phyloP scores from a whole-genome alignment of 495 filamentous ascomycete species.

The Clohesyomyces aquaticus region DNA sequence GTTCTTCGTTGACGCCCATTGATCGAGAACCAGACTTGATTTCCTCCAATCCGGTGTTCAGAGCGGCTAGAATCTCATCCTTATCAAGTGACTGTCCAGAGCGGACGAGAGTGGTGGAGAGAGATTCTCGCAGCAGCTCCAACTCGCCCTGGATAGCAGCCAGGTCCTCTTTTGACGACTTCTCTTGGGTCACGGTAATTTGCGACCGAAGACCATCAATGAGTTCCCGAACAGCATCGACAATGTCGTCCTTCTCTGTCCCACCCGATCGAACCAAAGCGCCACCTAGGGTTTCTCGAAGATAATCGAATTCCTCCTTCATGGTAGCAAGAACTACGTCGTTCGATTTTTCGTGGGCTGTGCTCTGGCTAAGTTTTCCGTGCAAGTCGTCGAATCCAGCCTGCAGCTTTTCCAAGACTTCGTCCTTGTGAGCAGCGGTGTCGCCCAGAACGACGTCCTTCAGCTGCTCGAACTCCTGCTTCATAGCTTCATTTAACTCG shows the following conservation, averaged over 20 bases:
- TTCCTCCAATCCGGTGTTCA: slow-evolving; percentile 44
- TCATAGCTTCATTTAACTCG: slow-evolving; percentile 52
- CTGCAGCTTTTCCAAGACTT: slow-evolving; percentile 47
- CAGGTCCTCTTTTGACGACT: slow-evolving; percentile 41
- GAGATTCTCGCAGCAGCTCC: slow-evolving; percentile 42
- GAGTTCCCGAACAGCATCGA: slow-evolving; percentile 50
- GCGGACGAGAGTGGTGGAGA: slow-evolving; percentile 43
- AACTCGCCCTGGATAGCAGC: slow-evolving; percentile 45
- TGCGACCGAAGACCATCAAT: slow-evolving; percentile 47
- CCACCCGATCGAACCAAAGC: slow-evolving; percentile 60
- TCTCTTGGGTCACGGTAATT: slow-evolving; percentile 40
- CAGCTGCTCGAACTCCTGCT: slow-evolving; percentile 66
- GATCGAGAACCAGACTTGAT: slow-evolving; percentile 33
- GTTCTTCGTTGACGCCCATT: slow-evolving; percentile 41
- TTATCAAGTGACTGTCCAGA: slow-evolving; percentile 46
- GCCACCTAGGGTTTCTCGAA: slow-evolving; percentile 72
- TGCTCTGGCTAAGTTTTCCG: slow-evolving; percentile 34
- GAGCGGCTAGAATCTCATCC: slow-evolving; percentile 57
- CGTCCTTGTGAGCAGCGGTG: slow-evolving; percentile 44
- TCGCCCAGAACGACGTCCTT: slow-evolving; percentile 42
- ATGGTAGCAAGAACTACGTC: slow-evolving; percentile 32
- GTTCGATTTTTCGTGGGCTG: slow-evolving; percentile 17
- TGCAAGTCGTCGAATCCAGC: slow-evolving; percentile 45
- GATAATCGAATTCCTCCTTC: slow-evolving; percentile 61
- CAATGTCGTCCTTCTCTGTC: slow-evolving; percentile 63